Evolutionary conservation across 2,329 filamentous ascomycete genomes (phyloP), one percentile per base, ranked within the genome.

Genomic region (Cordyceps javanica): DNA sequence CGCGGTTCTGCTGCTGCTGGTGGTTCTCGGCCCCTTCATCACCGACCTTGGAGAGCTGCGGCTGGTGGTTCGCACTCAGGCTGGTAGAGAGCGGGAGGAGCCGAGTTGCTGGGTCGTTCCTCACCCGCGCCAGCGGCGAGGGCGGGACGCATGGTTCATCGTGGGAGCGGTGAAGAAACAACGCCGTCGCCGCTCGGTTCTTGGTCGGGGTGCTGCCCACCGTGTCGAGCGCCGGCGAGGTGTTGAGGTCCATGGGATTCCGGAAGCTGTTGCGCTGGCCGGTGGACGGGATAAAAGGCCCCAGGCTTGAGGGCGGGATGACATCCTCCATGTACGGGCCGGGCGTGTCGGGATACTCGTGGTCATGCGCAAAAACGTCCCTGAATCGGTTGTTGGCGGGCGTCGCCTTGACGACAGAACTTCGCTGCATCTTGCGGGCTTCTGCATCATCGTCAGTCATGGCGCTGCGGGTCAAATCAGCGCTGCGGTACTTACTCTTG

Each of bases 351-450:
- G 55, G 60, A 38, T 61, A 34, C 14, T 60, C 61, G 32, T 68
- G 66, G 30, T 63, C 49, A 48, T 72, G 67, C 39, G 72, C 69
- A 60, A 82, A 69, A 2, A 75, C 75, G 61, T 84, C 77, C 57
- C 70, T 79, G 70, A 81, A 83, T 8, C 82, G 77, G 49, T 75
- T 76, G 61, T 78, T 81, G 30, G 76, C 75, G 1, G 82, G 82
- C 0, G 82, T 85, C 5, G 82, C 82, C 66, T 84, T 83, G 54
- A 85, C 76, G 23, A 83, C 67, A 14, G 71, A 69, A 9, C 75
- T 69, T 51, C 75, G 75, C 13, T 65, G 69, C 7, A 77, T 77
- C 63, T 81, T 86, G 65, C 77, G 82, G 3, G 75, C 71, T 72
- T 83, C 81, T 82, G 57, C 54, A 42, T 45, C 42, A 28, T 57